A percentile compares a stretch with the other conserved stretches of the same genome.
These are phyloP conservation scores for Gossypium schwendimanii DNA, from an alignment of 441 rosid species.

Conservation along the genomic window DNA sequence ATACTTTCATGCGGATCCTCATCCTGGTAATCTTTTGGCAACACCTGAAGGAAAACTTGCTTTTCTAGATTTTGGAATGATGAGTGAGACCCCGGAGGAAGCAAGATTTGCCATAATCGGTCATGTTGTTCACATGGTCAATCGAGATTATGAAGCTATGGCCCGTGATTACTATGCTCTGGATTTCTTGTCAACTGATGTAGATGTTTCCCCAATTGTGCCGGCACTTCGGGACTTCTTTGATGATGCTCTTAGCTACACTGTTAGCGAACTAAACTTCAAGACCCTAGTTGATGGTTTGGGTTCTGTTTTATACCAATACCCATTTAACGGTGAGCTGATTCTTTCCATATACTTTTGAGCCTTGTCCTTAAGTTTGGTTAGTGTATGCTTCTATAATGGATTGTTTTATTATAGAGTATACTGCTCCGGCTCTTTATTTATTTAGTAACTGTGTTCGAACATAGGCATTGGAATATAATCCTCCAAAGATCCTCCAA, in stretches of 20 bases:
- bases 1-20: slow-evolving; percentile 95
- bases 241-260: slow-evolving; percentile 81
- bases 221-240: slow-evolving; percentile 89
- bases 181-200: slow-evolving; percentile 76
- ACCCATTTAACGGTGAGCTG: slow-evolving; percentile 70
- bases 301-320: slow-evolving; percentile 83
- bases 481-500: background rate
- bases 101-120: slow-evolving; percentile 92
- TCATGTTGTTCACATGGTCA: slow-evolving; percentile 94
- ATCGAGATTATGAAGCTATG: slow-evolving; percentile 98
- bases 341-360: background rate
- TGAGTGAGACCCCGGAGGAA: slow-evolving; percentile 98
- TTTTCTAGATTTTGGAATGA: slow-evolving; percentile 95
- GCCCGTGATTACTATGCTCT: slow-evolving; percentile 89
- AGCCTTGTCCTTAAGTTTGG: background rate
- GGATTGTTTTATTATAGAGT: background rate
- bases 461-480: background rate
- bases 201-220: slow-evolving; percentile 83
- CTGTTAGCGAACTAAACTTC: slow-evolving; percentile 92
- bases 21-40: slow-evolving; percentile 94
- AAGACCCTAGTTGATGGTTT: slow-evolving; percentile 87
- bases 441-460: background rate
- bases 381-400: background rate
- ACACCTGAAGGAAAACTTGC: slow-evolving; percentile 97
- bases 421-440: background rate